Conservation (phyloP, 768 basidiomycete genomes). For the Daedalea quercina region DNA sequence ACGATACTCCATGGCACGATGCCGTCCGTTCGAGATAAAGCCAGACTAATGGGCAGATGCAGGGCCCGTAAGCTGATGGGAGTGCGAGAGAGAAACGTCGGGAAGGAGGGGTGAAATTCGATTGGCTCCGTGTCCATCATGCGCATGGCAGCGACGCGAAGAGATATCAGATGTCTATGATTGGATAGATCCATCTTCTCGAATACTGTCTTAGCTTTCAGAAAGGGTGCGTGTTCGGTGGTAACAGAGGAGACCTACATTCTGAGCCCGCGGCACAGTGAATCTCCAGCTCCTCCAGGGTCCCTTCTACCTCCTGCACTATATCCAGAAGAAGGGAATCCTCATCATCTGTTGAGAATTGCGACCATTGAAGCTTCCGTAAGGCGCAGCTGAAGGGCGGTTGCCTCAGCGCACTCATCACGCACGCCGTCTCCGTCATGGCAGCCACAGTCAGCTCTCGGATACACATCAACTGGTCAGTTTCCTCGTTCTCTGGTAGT, state of each 20-base stretch:
- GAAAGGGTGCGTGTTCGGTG: neutral
- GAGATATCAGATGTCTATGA: no score
- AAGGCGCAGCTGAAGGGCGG: neutral
- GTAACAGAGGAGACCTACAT: neutral
- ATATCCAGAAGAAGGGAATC: neutral
- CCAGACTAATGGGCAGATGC: no score
- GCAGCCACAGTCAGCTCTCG: neutral
- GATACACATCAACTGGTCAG: neutral
- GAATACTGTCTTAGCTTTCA: neutral
- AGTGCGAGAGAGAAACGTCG: no score
- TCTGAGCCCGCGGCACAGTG: neutral
- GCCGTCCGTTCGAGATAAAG: no score
- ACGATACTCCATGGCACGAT: no score
- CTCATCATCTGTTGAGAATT: neutral
- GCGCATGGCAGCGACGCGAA: no score
- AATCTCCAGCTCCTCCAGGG: neutral
- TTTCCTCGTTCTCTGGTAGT: neutral
- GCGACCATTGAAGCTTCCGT: neutral
- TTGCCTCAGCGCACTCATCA: neutral
- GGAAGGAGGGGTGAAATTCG: no score
- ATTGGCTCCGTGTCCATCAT: no score
- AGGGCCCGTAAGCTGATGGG: no score
- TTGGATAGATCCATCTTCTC: neutral
- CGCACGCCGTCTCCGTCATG: neutral
- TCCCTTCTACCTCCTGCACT: neutral